These are phyloP conservation scores for Paraleonurus japonicus DNA, from an alignment of 257 asterid species.

Conservation along the genomic window DNA sequence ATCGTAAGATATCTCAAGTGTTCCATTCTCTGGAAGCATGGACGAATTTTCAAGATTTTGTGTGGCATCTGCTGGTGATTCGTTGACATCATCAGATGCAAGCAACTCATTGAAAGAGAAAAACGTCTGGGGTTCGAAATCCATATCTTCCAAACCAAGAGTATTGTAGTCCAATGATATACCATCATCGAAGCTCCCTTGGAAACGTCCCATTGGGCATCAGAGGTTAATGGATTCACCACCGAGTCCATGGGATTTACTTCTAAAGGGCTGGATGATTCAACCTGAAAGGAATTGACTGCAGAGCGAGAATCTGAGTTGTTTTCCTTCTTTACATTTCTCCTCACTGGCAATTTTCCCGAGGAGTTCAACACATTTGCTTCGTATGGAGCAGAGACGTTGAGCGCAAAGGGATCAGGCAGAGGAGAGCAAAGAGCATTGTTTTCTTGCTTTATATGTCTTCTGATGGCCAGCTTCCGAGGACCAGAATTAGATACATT, in stretches of 20 bases:
- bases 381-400: slow-evolving; percentile 29
- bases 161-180: slow-evolving; percentile 43
- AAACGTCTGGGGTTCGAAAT: slow-evolving; percentile 92
- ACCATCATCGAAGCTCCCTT: slow-evolving; percentile 46
- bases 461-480: slow-evolving; percentile 64
- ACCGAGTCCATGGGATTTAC: slow-evolving; percentile 8
- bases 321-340: slow-evolving; percentile 40
- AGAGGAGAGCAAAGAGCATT: slow-evolving; percentile 26
- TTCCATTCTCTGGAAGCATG: slow-evolving; percentile 35
- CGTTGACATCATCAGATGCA: slow-evolving; percentile 58
- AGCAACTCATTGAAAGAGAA: slow-evolving; percentile 83
- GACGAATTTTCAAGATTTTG: slow-evolving; percentile 37
- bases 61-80: slow-evolving; percentile 25
- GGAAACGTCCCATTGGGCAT: slow-evolving; percentile 56
- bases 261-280: slow-evolving; percentile 27
- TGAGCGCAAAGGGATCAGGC: slow-evolving; percentile 34
- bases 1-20: slow-evolving; percentile 34
- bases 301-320: slow-evolving; percentile 29
- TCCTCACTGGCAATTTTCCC: slow-evolving; percentile 52
- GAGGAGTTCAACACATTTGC: slow-evolving; percentile 37
- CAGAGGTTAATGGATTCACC: slow-evolving; percentile 31
- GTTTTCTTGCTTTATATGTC: slow-evolving; percentile 52
- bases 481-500: slow-evolving; percentile 40
- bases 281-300: slow-evolving; percentile 15
- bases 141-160: slow-evolving; percentile 52